Base-by-base conservation (phyloP, 768 basidiomycete genomes). In the Cantharellus anzutake region DNA sequence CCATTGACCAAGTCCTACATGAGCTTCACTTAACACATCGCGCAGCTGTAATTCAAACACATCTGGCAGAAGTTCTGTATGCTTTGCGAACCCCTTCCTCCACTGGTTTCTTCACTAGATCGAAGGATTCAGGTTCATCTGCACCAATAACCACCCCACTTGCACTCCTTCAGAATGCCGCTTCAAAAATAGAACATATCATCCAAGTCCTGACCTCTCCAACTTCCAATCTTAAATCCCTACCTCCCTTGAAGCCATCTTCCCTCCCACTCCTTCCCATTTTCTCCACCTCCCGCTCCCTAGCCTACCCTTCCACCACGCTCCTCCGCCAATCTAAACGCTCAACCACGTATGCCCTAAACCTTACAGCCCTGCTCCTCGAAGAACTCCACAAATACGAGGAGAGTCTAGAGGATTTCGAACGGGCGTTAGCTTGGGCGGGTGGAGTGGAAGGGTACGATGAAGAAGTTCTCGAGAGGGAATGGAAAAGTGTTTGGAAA, bases 261-360 rank as follows among this genome's bases (percentile, higher is more conserved):
- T 37, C 52, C 52, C 52, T 7, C 52, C 52, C 52, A 37, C 11
- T 37, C 11, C 38, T 37, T 55, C 52, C 52, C 35, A 37, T 7
- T 11, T 55, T 55, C 52, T 7, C 52, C 11, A 14, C 52, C 38
- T 55, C 52, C 11, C 35, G 14, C 7, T 37, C 35, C 11, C 35
- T 85, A 73, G 73, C 70, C 59, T 75, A 72, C 59, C 77, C 79
- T 4, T 83, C 86, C 37, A 69, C 66, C 51, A 73, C 72, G 57
- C 70, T 87, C 14, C 73, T 87, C 58, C 79, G 81, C 38, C 83
- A 87, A 66, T 77, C 86, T 16, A 76, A 82, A 14, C 73, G 83
- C 51, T 79, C 82, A 37, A 80, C 84, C 14, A 81, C 82, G 0
- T 82, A 86, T 68, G 79, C 84, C 3, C 87, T 84, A 83, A 82